Evolutionary conservation across 495 filamentous ascomycete species (phyloP), one percentile per base, ranked within the genome.

Genomic region (Haplographium delicatum): DNA sequence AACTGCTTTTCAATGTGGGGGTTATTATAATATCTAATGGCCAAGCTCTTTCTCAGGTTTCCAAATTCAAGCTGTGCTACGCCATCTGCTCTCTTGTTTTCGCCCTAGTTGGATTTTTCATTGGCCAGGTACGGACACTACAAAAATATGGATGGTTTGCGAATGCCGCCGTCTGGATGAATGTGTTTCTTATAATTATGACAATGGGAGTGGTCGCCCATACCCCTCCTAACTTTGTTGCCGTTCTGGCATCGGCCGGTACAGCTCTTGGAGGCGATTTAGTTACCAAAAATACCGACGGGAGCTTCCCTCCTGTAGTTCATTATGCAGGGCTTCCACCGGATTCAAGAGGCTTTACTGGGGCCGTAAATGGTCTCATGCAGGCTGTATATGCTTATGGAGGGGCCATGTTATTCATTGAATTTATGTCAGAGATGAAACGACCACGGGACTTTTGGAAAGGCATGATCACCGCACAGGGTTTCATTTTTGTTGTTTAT

Each of bases 351-450:
- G 65, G 68, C 42, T 50, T 72, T 18, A 38, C n/a, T 19, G 71
- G 67, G 10, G 61, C 69, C 8, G 53, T 83, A 28, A 75, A 76
- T 47, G 79, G 78, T 3, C 63, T 82, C 30, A 73, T 79, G 50
- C 70, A 75, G 19, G 7, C 5, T 27, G 79, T 83, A 25, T 72
- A 72, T 44, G 71, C 76, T 0, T 83, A 79, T 50, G 79, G 76
- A 19, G 80, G 80, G 25, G 70, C 72, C 0, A 65, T 74, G 50
- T 54, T 83, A 16, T 86, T 83, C 58, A 72, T 77, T 30, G 81
- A 83, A 50, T 81, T 86, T 57, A 63, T 83, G 54, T 73, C 80
- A 13, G 82, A 86, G 62, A 84, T 82, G 78, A 72, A 73, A 44
- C 70, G 74, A n/a, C 79, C 79, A 1, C 60, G 62, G 15, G 80